Base-by-base conservation (phyloP, 2,329 filamentous ascomycete genomes). In the Penicillium glabrum region DNA sequence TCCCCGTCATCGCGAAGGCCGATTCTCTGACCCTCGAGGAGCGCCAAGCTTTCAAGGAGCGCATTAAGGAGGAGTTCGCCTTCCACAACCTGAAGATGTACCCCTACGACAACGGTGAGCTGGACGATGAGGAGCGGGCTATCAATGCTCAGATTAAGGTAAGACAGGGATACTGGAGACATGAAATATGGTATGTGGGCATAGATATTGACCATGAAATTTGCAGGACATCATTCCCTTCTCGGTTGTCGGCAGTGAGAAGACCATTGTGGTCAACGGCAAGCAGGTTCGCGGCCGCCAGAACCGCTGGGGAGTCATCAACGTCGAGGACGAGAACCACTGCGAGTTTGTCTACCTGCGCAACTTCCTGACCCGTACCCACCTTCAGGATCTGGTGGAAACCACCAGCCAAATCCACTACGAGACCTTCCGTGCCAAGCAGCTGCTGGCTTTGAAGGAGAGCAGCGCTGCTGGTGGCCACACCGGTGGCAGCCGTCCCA, bases 81-180 rank as follows among this genome's bases (percentile, higher is more conserved):
- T 99, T 99, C 89, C 95, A 99, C 86, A 98, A 98, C 84, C 86
- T 99, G 73, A 93, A 96, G 85, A 99, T 99, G 95, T 99, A 96
- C 84, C 95, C 95, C 59, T 99, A 99, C 78, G 95, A 99, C 78
- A 98, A 97, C 75, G 95, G 99, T 71, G 95, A 99, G 83, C 89
- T 98, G 69, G 95, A 99, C 73, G 90, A 95, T 64, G 95, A 99
- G 83, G 95, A 99, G 82, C 89, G 91, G 69, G 88, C 88, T 60
- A 83, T 96, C 79, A 98, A 98, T 81, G 87, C 86, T 58, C 90
- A 96, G 75, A 99, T 99, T 82, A 98, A 98, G 90, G 93, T 96
- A 80, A 47, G 59, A 72, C 4, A 13, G 23, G 10, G 21, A 31
- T 33, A 8, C 13, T n/a, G 5, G 3, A 16, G 33, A 24, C n/a